Evolutionary conservation across 768 basidiomycete genomes (phyloP).

Genomic region (Boletus sp.): DNA sequence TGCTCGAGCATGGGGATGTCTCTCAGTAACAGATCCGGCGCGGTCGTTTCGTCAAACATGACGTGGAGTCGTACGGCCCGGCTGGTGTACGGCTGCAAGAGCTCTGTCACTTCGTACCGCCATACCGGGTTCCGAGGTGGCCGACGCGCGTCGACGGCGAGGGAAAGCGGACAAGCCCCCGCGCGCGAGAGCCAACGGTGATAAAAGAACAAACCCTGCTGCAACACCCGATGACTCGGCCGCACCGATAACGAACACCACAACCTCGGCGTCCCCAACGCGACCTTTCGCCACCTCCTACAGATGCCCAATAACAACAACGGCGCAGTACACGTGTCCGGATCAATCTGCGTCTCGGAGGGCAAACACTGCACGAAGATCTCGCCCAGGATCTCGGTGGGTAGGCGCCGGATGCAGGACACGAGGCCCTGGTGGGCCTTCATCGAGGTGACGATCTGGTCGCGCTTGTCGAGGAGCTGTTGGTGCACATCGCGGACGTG

Average conservation of each 20-base stretch:
- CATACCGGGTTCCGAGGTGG: constrained; percentile 16
- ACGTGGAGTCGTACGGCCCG: constrained; percentile 10
- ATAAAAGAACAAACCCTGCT: constrained; percentile 12
- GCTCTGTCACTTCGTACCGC: constrained; percentile 20
- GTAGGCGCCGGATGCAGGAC: constrained; percentile 35
- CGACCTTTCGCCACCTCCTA: constrained; percentile 40
- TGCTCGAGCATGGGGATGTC: constrained; percentile 19
- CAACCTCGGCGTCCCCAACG: constrained; percentile 38
- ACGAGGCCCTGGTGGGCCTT: constrained; percentile 20
- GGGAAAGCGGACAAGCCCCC: constrained; percentile 17
- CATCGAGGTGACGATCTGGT: constrained; percentile 16
- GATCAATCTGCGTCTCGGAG: constrained; percentile 22
- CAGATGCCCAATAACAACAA: constrained; percentile 40
- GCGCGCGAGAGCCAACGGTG: constrained; percentile 22
- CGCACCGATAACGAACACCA: constrained; percentile 43
- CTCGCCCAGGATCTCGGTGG: constrained; percentile 44
- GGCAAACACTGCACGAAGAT: constrained; percentile 43
- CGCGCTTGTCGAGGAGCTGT: constrained; percentile 11
- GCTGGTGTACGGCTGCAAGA: constrained; percentile 18
- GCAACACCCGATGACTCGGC: constrained; percentile 2
- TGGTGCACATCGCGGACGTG: constrained; percentile 3
- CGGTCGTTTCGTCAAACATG: constrained; percentile 8
- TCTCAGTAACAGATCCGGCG: constrained; percentile 13
- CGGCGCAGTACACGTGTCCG: constrained; percentile 28
- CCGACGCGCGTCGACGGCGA: constrained; percentile 17